Conservation (phyloP, 257 asterid species). For the Rubia yunnanensis region DNA sequence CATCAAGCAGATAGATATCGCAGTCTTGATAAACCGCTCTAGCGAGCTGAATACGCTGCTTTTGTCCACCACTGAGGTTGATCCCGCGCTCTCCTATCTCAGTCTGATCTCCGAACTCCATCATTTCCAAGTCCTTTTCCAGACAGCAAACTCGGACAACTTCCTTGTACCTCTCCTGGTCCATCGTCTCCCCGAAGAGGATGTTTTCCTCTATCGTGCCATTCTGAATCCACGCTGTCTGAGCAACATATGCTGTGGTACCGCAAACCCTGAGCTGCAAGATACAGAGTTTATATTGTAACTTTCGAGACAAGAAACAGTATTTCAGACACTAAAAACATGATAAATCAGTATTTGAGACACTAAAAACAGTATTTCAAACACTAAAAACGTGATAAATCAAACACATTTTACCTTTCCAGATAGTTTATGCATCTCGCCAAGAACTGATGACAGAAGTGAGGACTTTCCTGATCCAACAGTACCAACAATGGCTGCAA, state of each 20-base stretch:
- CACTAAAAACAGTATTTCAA: too few species aligned
- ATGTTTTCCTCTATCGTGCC: conserved; percentile 88
- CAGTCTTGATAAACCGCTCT: conserved; percentile 93
- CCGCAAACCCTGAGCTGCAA: conserved; percentile 75
- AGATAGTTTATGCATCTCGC: conserved; percentile 79
- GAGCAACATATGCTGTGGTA: conserved; percentile 91
- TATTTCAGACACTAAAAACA: too few species aligned
- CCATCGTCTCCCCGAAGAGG: conserved; percentile 62
- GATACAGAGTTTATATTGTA: too few species aligned
- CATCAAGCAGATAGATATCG: conserved; percentile 85
- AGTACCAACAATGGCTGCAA: conserved; percentile 81
- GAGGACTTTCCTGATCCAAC: conserved; percentile 98
- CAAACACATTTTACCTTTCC: conserved; percentile 87
- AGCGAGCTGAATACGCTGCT: conserved; percentile 92
- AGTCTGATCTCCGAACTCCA: conserved; percentile 95
- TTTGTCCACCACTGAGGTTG: conserved; percentile 96
- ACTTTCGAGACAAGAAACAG: too few species aligned
- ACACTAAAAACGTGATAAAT: too few species aligned
- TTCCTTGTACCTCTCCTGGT: conserved; percentile 50
- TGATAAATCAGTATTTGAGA: too few species aligned
- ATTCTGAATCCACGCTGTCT: conserved; percentile 92
- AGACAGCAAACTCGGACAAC: conserved; percentile 74
- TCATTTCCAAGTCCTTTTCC: conserved; percentile 90
- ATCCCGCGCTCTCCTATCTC: conserved; percentile 99
- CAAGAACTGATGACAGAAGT: conserved; percentile 74